phyloP scores from a whole-genome alignment of 2,329 filamentous ascomycete genomes.

The Colletotrichum destructivum region DNA sequence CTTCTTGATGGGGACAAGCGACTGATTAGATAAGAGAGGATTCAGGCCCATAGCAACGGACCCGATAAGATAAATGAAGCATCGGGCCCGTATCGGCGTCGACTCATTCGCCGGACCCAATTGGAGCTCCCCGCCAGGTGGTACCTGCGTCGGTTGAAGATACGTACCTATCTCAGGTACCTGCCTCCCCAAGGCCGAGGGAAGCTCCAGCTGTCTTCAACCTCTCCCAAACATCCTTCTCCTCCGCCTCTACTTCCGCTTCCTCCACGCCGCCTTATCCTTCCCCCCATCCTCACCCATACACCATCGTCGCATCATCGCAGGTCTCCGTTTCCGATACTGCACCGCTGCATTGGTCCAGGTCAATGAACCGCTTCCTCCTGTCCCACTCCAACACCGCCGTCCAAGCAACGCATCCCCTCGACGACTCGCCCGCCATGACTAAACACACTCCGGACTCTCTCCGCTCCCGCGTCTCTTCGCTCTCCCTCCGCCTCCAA shows the following conservation, averaged over 20 bases:
- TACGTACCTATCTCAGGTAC: neutral
- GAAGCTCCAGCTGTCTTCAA: slow-evolving; percentile 37
- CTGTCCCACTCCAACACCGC: slow-evolving; percentile 6
- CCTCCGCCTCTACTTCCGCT: neutral
- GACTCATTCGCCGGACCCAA: slow-evolving; percentile 8
- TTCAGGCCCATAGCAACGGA: slow-evolving; percentile 8
- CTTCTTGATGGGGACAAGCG: slow-evolving; percentile 9
- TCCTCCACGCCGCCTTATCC: neutral
- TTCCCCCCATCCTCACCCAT: neutral
- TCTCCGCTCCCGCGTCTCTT: slow-evolving; percentile 60
- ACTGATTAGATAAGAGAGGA: too few species aligned
- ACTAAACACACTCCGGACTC: slow-evolving; percentile 62
- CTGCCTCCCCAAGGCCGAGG: neutral
- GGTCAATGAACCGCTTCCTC: slow-evolving; percentile 25
- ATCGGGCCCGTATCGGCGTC: slow-evolving; percentile 17
- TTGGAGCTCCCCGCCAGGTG: slow-evolving; percentile 24
- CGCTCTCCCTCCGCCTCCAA: slow-evolving; percentile 61
- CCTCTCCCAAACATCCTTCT: slow-evolving; percentile 2
- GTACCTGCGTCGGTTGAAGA: slow-evolving; percentile 10
- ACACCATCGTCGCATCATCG: neutral
- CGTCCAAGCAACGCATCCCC: slow-evolving; percentile 13
- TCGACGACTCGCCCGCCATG: slow-evolving; percentile 52
- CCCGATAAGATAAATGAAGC: slow-evolving; percentile 26
- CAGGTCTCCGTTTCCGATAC: neutral
- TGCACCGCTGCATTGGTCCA: neutral